Base-by-base conservation (phyloP, 192 early-diverging fungal genomes). In the Gigaspora rosea region DNA sequence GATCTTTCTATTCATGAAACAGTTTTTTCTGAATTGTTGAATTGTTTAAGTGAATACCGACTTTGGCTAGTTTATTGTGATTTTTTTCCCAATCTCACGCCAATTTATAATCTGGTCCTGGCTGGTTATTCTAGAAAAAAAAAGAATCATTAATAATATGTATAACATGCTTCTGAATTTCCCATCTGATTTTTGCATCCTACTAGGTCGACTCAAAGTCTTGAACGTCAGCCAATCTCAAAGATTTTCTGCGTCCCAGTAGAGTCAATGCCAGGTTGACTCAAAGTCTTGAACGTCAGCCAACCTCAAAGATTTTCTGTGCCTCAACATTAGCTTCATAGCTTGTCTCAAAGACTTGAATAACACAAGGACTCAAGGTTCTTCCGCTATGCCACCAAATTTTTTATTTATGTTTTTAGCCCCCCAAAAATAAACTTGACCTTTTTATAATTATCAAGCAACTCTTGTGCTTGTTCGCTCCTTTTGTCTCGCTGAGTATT, bases 151-250 rank as follows among this genome's bases (percentile, higher is more conserved):
- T 27, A 27, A 27, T 27, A 27, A 27, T 27, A 27, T 27, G 27
- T 1, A 0, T 27, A 27, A 27, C 27, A 27, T 27, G 27, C 27
- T 27, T 27, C 27, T 27, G 27, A 27, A 27, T 27, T 64, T 35
- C 33, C 35, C 8, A 36, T 0, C 62, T 35, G n/a, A 64, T 64
- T 8, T 64, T 61, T 62, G 8, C 22, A 64, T 64, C 62, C 62
- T 13, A 35, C 18, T 8, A 54, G 47, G 22, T 76, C 63, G 61
- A 66, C 46, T 32, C 47, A 66, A 49, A 76, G 62, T 51, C 61
- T 76, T 76, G 74, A 76, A 67, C 62, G 56, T 62, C 64, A 66
- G 75, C 18, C 48, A 27, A 76, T 50, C 63, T 32, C 22, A 54
- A 49, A 76, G 75, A 66, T 76, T 66, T 22, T 33, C 41, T 66